Evolutionary conservation across 257 asterid genomes (phyloP).

Genomic region (Thymus mandschuricus): DNA sequence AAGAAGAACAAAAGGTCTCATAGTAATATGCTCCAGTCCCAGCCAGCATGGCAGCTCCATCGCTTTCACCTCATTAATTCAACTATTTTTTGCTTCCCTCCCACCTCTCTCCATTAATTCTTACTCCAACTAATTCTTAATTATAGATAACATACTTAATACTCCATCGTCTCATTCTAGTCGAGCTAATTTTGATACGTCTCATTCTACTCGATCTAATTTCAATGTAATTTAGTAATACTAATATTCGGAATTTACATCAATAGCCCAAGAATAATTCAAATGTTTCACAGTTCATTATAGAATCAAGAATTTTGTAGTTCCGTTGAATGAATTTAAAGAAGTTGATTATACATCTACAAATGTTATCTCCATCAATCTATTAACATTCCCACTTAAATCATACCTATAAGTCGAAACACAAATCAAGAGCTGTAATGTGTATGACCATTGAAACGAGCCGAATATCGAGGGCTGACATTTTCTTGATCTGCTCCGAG

Average conservation of each 20-base stretch:
- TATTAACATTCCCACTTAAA: not conserved
- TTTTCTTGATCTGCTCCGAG: not conserved
- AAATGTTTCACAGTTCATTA: too few species aligned
- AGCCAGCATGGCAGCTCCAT: conserved; percentile 30
- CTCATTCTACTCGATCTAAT: too few species aligned
- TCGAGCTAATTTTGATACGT: too few species aligned
- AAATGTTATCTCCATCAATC: conserved; percentile 9
- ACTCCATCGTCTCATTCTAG: too few species aligned
- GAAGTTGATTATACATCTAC: not conserved
- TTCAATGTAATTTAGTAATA: too few species aligned
- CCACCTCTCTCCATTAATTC: conserved; percentile 15
- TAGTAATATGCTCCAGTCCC: conserved; percentile 61
- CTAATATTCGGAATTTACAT: too few species aligned
- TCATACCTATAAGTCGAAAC: not conserved
- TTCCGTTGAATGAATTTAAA: too few species aligned
- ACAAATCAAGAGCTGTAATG: not conserved
- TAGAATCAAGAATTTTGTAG: too few species aligned
- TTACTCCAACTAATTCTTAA: not conserved
- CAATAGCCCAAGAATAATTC: too few species aligned
- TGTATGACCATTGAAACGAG: not conserved
- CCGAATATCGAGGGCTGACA: not conserved
- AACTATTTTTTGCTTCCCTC: not conserved
- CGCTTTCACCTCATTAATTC: conserved; percentile 25
- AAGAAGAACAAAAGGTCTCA: conserved; percentile 14
- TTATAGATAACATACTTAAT: too few species aligned